These are phyloP conservation scores for Apiosordaria backusii DNA, from an alignment of 495 filamentous ascomycete species.

Conservation along the genomic window DNA sequence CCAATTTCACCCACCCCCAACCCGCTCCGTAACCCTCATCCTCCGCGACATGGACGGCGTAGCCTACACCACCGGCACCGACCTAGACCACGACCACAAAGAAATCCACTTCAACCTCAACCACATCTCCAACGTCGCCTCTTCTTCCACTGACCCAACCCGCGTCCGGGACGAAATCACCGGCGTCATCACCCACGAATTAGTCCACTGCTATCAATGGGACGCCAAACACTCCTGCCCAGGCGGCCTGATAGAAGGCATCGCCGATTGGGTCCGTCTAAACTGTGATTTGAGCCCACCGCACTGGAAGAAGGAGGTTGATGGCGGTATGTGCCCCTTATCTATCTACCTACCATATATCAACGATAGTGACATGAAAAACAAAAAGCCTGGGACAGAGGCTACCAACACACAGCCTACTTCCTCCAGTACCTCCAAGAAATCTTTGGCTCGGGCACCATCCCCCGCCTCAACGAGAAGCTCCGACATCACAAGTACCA, in stretches of 20 bases:
- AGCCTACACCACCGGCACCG: constrained; percentile 81
- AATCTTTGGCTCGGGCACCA: constrained; percentile 63
- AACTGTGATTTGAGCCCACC: constrained; percentile 69
- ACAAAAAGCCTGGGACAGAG: constrained; percentile 70
- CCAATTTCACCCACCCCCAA: constrained; percentile 42
- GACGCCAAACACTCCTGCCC: constrained; percentile 62
- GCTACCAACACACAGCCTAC: constrained; percentile 89
- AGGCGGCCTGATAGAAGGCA: constrained; percentile 81
- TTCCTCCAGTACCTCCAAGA: constrained; percentile 76
- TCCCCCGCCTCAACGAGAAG: constrained; percentile 71
- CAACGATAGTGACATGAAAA: not conserved
- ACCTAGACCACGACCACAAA: constrained; percentile 86
- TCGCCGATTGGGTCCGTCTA: constrained; percentile 91
- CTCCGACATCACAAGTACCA: constrained; percentile 57
- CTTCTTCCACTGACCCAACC: constrained; percentile 24
- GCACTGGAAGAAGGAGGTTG: constrained; percentile 68
- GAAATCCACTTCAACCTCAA: constrained; percentile 84
- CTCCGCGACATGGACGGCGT: constrained; percentile 75
- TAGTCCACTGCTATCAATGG: constrained; percentile 95
- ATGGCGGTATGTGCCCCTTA: constrained; percentile 18
- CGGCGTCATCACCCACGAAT: constrained; percentile 86
- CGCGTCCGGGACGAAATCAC: constrained; percentile 62
- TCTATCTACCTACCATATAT: not conserved
- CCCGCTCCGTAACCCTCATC: constrained; percentile 82
- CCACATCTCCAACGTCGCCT: constrained; percentile 57